Conservation (phyloP, 352 stramenopile species). For the Saprolegnia diclina region DNA sequence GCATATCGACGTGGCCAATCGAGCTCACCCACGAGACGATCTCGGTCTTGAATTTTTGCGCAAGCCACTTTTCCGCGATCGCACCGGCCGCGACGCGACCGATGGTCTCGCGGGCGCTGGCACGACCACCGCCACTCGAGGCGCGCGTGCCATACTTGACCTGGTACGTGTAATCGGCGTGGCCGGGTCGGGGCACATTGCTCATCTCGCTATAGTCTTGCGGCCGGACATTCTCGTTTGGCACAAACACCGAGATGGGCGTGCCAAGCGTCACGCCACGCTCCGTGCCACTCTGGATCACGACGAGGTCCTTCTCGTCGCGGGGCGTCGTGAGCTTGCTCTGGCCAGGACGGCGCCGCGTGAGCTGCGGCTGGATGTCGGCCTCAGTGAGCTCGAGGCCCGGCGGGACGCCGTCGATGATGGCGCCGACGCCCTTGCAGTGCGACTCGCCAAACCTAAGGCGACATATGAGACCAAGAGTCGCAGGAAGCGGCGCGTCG, state of each 20-base stretch:
- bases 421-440: constrained; percentile 95
- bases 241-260: constrained; percentile 95
- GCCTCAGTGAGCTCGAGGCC: constrained; percentile 91
- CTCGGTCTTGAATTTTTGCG: constrained; percentile 85
- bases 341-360: constrained; percentile 94
- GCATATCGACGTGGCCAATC: constrained; percentile 83
- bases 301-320: constrained; percentile 96
- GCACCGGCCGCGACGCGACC: constrained; percentile 95
- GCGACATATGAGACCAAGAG: neutral
- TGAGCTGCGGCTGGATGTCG: constrained; percentile 97
- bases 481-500: constrained; percentile 18
- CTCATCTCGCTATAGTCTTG: constrained; percentile 97
- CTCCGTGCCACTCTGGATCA: constrained; percentile 95
- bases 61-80: constrained; percentile 95
- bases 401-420: constrained; percentile 96
- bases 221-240: constrained; percentile 96
- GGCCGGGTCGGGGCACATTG: constrained; percentile 83
- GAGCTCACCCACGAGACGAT: constrained; percentile 88
- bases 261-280: constrained; percentile 93
- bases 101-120: constrained; percentile 97
- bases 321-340: constrained; percentile 97
- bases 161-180: constrained; percentile 99
- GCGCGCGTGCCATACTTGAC: constrained; percentile 98
- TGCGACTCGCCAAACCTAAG: constrained; percentile 96
- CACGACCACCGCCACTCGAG: constrained; percentile 93